Evolutionary conservation across 164 flowering plant species (phyloP).

Genomic region (Malania oleifera): DNA sequence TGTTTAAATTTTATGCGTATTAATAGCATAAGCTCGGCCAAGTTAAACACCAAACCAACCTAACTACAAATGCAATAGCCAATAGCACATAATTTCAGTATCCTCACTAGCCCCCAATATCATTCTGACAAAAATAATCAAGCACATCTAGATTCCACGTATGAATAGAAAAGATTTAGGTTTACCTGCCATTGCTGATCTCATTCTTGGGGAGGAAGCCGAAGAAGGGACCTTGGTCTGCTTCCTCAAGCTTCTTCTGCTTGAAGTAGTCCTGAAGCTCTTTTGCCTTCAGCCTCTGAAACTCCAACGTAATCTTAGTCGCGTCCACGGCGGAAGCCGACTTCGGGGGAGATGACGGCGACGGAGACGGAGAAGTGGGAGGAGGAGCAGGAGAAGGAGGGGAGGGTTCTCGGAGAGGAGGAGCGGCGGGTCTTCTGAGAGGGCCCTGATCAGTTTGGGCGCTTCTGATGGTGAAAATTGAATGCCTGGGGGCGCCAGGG

Average conservation of each 20-base stretch:
- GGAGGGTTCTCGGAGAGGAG: conserved; percentile 36
- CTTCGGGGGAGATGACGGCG: conserved; percentile 25
- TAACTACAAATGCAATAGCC: too few relatives aligned
- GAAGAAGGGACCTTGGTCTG: conserved; percentile 83
- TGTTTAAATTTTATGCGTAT: too few relatives aligned
- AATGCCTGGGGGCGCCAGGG: conserved; percentile 27
- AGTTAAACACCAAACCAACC: too few relatives aligned
- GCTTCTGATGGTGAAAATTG: conserved; percentile 33
- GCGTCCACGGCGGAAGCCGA: conserved; percentile 17
- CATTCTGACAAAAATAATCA: too few relatives aligned
- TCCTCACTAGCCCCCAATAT: too few relatives aligned
- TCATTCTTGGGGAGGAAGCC: conserved; percentile 86
- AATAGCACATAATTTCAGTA: too few relatives aligned
- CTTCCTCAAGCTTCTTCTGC: conserved; percentile 84
- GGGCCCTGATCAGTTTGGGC: conserved; percentile 91
- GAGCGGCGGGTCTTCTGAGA: conserved; percentile 64
- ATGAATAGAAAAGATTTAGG: not conserved
- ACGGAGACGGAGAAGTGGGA: conserved; percentile 34
- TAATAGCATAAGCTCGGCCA: too few relatives aligned
- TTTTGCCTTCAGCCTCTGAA: conserved; percentile 90
- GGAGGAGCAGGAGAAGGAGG: conserved; percentile 28
- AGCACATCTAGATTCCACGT: not conserved
- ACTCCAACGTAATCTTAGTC: conserved; percentile 68
- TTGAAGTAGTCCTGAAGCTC: conserved; percentile 89
- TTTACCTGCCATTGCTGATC: conserved; percentile 86